Conservation (phyloP, 495 filamentous ascomycete species). For the Penicillium simplicissimum region DNA sequence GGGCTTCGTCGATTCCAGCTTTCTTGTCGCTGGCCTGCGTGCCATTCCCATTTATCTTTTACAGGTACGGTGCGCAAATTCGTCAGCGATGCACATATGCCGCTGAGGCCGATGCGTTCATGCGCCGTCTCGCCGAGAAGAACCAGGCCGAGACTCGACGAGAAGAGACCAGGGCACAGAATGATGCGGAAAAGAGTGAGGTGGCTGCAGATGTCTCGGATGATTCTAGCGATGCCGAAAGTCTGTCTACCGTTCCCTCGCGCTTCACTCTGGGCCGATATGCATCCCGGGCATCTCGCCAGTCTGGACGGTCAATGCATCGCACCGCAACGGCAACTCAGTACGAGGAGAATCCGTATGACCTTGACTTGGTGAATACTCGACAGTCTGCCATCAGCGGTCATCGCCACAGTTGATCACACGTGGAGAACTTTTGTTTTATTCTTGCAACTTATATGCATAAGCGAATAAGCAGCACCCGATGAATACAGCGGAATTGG, state of each 20-base stretch:
- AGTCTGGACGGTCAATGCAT: slow-evolving; percentile 30
- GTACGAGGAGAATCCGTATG: slow-evolving; percentile 43
- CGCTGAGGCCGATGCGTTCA: slow-evolving; percentile 43
- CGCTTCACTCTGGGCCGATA: slow-evolving; percentile 18
- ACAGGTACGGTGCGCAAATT: slow-evolving; percentile 64
- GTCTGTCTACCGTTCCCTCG: slow-evolving; percentile 31
- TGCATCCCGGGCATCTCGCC: slow-evolving; percentile 32
- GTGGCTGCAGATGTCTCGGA: slow-evolving; percentile 3
- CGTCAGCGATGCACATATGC: slow-evolving; percentile 69
- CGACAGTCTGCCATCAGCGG: slow-evolving; percentile 33
- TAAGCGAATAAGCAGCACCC: too few species aligned
- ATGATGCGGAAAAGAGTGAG: slow-evolving; percentile 15
- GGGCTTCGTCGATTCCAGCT: slow-evolving; percentile 72
- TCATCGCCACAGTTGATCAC: slow-evolving; percentile 18
- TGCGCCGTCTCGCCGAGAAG: slow-evolving; percentile 33
- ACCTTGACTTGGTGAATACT: slow-evolving; percentile 42
- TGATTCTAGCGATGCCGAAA: slow-evolving; percentile 23
- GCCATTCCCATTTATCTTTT: slow-evolving; percentile 74
- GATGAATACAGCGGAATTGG: background rate
- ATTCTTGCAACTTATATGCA: background rate
- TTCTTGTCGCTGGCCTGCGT: slow-evolving; percentile 70
- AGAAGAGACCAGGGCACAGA: slow-evolving; percentile 15
- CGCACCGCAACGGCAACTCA: slow-evolving; percentile 30
- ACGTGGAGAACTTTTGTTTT: background rate
- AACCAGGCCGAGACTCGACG: slow-evolving; percentile 16